Evolutionary conservation across 2,329 filamentous ascomycete genomes (phyloP).

Genomic region (Rhytidhysteron rufulum): DNA sequence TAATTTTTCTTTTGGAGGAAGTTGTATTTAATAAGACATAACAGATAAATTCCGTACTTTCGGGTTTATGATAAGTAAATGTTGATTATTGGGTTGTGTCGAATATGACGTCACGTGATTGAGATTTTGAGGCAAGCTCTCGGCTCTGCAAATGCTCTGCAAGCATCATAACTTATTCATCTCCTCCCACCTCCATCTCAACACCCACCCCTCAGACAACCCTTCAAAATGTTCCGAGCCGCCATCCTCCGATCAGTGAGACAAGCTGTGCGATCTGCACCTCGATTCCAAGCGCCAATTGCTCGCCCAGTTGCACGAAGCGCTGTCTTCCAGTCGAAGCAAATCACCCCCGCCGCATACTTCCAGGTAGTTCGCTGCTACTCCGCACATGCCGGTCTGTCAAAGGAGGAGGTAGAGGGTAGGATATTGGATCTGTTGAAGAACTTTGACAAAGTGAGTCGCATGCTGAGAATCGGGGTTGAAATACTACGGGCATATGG

Average conservation of each 20-base stretch:
- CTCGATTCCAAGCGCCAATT: constrained; percentile 44
- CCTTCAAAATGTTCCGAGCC: constrained; percentile 78
- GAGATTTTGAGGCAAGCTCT: not conserved
- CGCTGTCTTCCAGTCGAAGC: constrained; percentile 59
- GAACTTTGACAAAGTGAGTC: constrained; percentile 91
- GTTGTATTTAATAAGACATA: no score
- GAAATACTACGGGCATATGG: constrained; percentile 10
- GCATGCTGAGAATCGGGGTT: constrained; percentile 6
- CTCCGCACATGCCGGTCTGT: constrained; percentile 73
- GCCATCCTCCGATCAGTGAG: constrained; percentile 75
- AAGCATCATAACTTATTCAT: constrained; percentile 11
- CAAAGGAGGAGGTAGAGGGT: constrained; percentile 81
- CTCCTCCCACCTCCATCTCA: constrained; percentile 19
- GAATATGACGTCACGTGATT: not conserved
- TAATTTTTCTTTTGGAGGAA: no score
- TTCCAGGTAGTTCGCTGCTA: constrained; percentile 77
- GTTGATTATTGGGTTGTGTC: not conserved
- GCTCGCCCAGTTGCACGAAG: constrained; percentile 59
- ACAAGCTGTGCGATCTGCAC: constrained; percentile 41
- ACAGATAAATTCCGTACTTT: not conserved
- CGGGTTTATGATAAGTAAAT: not conserved
- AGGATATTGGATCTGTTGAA: constrained; percentile 89
- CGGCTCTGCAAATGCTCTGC: not conserved
- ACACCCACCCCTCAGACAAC: constrained; percentile 18
- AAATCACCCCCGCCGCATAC: constrained; percentile 59